Base-by-base conservation (phyloP, 2,329 filamentous ascomycete genomes). In the Pseudogymnoascus sp. region DNA sequence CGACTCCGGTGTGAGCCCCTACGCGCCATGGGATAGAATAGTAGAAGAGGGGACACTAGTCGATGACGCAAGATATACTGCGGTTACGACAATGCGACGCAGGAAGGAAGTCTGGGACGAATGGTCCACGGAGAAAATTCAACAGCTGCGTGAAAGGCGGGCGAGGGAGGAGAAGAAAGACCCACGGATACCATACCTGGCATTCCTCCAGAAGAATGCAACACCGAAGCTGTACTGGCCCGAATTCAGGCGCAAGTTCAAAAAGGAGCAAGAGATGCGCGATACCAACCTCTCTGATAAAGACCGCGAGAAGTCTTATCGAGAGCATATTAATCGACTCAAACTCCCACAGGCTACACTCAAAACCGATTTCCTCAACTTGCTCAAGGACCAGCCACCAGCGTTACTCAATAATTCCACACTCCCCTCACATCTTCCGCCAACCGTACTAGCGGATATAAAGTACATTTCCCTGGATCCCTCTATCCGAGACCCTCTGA, bases 171-270 rank as follows among this genome's bases (percentile, higher is more conserved):
- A 89, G 75, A 93, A 91, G 77, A 85, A 85, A 67, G 92, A 97
- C 71, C 93, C 95, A 1, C 81, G 83, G 57, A 88, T 96, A 67
- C 86, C 88, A 0, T 99, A 96, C 74, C 78, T 97, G 65, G 83
- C 84, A 0, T 89, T 99, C 67, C 79, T 99, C 31, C 86, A 93
- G 67, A 84, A 88, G 60, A 84, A 91, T 68, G 93, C 93, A 0
- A 95, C 88, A 0, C 88, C 91, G 0, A 97, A 96, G 76, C 81
- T 99, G 1, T 99, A 96, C 79, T 99, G 95, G 95, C 88, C 91
- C 0, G 95, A 99, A 73, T 99, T 99, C 77, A 91, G 90, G 70
- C 83, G 95, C 36, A 99, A 97, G 73, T 95, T 86, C 76, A 89
- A 88, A 68, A 93, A 89, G 68, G 92, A 96, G 67, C 75, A 83